Evolutionary conservation across 306 rosid genomes (phyloP), one percentile per base, ranked within the genome.

Genomic region (Fragaria vesca): DNA sequence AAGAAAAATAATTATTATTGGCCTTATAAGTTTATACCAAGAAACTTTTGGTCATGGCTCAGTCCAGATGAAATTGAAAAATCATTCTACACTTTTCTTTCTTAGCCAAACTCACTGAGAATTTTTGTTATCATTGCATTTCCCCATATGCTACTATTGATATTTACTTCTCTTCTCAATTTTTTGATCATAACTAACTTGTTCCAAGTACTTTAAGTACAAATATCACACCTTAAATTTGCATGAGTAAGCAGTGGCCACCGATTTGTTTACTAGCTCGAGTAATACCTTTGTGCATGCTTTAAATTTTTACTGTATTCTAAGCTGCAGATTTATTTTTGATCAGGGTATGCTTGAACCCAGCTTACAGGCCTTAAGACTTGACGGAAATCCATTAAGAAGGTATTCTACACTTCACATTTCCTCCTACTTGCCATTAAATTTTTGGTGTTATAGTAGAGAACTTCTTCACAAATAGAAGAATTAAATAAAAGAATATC

Each of bases 331-430:
- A 68, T 74, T 78, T 42, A 68, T 76, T 45, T 78, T 86, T 52
- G 0, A 46, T 84, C 89, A 94, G 98, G 97, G 98, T 82, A 78
- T 92, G 75, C 93, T 94, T 69, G 98, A 94, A 82, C 85, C 93
- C 32, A 89, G 78, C 87, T 87, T 94, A 57, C 97, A 89, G 78
- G 90, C 82, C 47, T 80, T 94, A 75, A 85, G 93, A 88, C 92
- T 94, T 63, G 97, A 85, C 40, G 97, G 98, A 79, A 94, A 94
- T 93, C 97, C 97, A 38, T 85, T 94, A 78, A 88, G 98, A 92
- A 92, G 98, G 98, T 94, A 81, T 20, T 76, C 45, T 20, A 63
- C 78, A 10, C 3, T 72, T 21, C 5, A 15, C 16, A 24, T 24
- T 36, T 68, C 63, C 63, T 60, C 4, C 24, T 4, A 17, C 12